These are phyloP conservation scores for Articulospora tetracladia DNA, from an alignment of 495 filamentous ascomycete species.

Conservation along the genomic window DNA sequence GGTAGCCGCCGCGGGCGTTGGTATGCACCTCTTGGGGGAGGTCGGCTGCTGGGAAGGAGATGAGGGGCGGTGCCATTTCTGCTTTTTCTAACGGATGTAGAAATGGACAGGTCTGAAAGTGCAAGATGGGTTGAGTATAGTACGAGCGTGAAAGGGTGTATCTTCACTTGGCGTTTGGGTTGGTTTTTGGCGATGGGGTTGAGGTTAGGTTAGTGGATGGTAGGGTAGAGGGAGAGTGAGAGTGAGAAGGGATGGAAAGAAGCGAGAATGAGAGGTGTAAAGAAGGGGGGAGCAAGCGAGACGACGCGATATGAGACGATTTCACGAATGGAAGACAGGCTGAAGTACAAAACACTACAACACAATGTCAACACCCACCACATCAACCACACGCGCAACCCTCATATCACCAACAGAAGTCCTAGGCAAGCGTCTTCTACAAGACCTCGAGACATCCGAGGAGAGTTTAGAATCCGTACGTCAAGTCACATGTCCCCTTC, in stretches of 20 bases:
- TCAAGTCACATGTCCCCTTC: conserved; percentile 25
- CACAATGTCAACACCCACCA: background rate
- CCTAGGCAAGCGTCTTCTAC: background rate
- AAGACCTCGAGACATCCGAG: conserved; percentile 18
- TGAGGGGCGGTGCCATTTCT: conserved; percentile 57
- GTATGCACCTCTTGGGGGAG: conserved; percentile 48
- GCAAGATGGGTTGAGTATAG: too few relatives aligned
- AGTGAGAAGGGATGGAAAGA: conserved; percentile 30
- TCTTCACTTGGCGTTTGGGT: too few relatives aligned
- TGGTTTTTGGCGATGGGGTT: too few relatives aligned
- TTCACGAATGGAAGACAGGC: too few relatives aligned
- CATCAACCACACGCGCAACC: background rate
- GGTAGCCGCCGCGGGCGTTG: conserved; percentile 37
- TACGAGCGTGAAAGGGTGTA: background rate
- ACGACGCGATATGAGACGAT: too few relatives aligned
- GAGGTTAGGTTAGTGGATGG: conserved; percentile 49
- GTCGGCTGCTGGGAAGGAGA: conserved; percentile 49
- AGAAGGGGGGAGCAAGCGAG: background rate
- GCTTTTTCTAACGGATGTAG: background rate
- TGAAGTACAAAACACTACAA: too few relatives aligned
- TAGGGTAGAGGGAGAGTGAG: conserved; percentile 15
- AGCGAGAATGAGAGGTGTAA: background rate
- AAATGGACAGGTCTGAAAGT: too few relatives aligned
- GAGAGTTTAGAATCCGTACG: conserved; percentile 63
- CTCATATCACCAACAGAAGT: background rate